A percentile compares a stretch with the other conserved stretches of the same genome.
phyloP scores from a whole-genome alignment of 495 filamentous ascomycete genomes.

The Tuber magnatum region DNA sequence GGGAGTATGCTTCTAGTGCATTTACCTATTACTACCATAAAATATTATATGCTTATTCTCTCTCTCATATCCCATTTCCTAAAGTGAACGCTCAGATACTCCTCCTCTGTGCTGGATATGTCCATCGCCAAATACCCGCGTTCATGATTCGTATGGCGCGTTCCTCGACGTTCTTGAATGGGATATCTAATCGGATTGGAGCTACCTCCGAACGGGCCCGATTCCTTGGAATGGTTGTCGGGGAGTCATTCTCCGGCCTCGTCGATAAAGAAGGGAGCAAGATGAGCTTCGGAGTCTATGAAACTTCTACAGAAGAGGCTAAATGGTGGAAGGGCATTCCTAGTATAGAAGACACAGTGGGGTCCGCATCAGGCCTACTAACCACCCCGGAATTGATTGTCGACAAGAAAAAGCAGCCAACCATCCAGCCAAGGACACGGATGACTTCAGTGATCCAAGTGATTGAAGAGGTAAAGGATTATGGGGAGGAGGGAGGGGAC shows the following conservation, averaged over 20 bases:
- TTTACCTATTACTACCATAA: slow-evolving; percentile 29
- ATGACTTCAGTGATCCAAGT: slow-evolving; percentile 29
- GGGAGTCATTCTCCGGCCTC: slow-evolving; percentile 69
- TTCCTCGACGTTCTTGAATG: slow-evolving; percentile 63
- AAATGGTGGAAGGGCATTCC: slow-evolving; percentile 67
- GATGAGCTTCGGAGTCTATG: slow-evolving; percentile 79
- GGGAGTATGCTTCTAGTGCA: not conserved
- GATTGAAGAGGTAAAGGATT: slow-evolving; percentile 57
- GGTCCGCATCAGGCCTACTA: slow-evolving; percentile 51
- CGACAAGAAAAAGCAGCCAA: slow-evolving; percentile 22
- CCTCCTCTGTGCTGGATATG: slow-evolving; percentile 68
- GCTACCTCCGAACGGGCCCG: slow-evolving; percentile 66
- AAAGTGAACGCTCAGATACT: slow-evolving; percentile 73
- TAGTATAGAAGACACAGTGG: slow-evolving; percentile 56
- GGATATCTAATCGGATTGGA: slow-evolving; percentile 79
- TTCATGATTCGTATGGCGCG: slow-evolving; percentile 58
- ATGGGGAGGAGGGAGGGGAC: slow-evolving; percentile 43
- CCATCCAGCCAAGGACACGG: slow-evolving; percentile 57
- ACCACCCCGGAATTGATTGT: slow-evolving; percentile 21
- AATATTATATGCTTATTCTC: slow-evolving; percentile 41
- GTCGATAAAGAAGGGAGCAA: slow-evolving; percentile 63
- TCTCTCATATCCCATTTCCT: slow-evolving; percentile 15
- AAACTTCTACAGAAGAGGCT: slow-evolving; percentile 63
- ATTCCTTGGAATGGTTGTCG: slow-evolving; percentile 84
- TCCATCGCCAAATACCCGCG: slow-evolving; percentile 55